Evolutionary conservation across 208 protist genomes (phyloP).

Genomic region (Trypanosoma melophagium): DNA sequence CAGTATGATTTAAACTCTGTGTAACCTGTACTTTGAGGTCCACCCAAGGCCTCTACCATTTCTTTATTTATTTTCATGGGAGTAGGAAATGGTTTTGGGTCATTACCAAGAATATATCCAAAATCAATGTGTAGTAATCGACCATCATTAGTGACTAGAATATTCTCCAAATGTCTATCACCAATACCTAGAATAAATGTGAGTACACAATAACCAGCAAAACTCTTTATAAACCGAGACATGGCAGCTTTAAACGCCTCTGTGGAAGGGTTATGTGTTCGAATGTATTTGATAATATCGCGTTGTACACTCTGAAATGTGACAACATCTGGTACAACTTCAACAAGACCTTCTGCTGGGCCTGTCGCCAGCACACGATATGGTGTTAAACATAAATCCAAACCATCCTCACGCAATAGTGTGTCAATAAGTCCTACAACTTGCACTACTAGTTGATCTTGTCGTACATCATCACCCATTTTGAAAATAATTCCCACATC

Average conservation of each 20-base stretch:
- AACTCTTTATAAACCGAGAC: slow-evolving; percentile 95
- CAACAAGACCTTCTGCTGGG: slow-evolving; percentile 71
- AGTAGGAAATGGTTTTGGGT: slow-evolving; percentile 96
- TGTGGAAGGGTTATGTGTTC: slow-evolving; percentile 69
- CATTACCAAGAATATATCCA: slow-evolving; percentile 96
- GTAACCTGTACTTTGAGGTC: slow-evolving; percentile 69
- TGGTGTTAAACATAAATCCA: slow-evolving; percentile 93
- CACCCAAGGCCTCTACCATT: slow-evolving; percentile 88
- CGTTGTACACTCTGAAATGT: slow-evolving; percentile 79
- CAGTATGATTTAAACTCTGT: slow-evolving; percentile 88
- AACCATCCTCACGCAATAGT: slow-evolving; percentile 89
- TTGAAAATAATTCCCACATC: slow-evolving; percentile 91
- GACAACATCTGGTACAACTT: slow-evolving; percentile 83
- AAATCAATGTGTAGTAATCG: slow-evolving; percentile 98
- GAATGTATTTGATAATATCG: slow-evolving; percentile 72
- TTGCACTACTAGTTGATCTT: slow-evolving; percentile 97
- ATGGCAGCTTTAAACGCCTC: slow-evolving; percentile 68
- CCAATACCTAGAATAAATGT: slow-evolving; percentile 97
- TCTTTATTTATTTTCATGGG: slow-evolving; percentile 96
- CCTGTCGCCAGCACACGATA: slow-evolving; percentile 92
- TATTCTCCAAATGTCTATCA: slow-evolving; percentile 96
- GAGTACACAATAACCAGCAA: slow-evolving; percentile 96
- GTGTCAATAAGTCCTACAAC: slow-evolving; percentile 89
- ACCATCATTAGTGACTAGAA: slow-evolving; percentile 92
- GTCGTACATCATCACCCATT: slow-evolving; percentile 94